Evolutionary conservation across 495 filamentous ascomycete species (phyloP).

Genomic region (Lindgomyces ingoldianus): DNA sequence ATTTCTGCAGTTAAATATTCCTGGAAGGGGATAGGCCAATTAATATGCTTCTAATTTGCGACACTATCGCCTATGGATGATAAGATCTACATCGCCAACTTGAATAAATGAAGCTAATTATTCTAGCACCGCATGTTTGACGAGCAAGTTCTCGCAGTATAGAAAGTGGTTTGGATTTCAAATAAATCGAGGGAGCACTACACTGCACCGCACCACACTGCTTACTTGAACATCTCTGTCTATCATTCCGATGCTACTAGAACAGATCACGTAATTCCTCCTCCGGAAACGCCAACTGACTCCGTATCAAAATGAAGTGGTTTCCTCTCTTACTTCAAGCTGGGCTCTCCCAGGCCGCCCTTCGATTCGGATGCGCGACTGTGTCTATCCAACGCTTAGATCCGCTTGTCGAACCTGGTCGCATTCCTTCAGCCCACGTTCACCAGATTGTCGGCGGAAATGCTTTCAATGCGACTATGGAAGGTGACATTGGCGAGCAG

Average conservation of each 20-base stretch:
- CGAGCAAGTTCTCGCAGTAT: neutral
- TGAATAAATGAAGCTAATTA: conserved; percentile 2
- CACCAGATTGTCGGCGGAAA: conserved; percentile 52
- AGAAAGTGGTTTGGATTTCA: neutral
- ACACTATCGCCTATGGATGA: neutral
- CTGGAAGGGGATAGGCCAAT: neutral
- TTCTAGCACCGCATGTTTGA: neutral
- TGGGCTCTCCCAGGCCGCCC: conserved; percentile 48
- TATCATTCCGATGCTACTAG: neutral
- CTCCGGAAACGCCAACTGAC: neutral
- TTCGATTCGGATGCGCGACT: conserved; percentile 54
- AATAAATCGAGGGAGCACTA: neutral
- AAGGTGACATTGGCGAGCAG: conserved; percentile 50
- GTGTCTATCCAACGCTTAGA: conserved; percentile 53
- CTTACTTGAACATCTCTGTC: neutral
- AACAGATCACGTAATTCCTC: neutral
- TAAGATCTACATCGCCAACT: conserved; percentile 5
- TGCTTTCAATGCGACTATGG: conserved; percentile 53
- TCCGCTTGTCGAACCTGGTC: conserved; percentile 49
- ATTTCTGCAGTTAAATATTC: neutral
- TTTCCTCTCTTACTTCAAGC: conserved; percentile 41
- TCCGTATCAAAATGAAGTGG: conserved; percentile 49
- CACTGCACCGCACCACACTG: neutral
- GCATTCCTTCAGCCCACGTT: conserved; percentile 49
- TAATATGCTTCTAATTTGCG: conserved; percentile 7